These are phyloP conservation scores for Raffaelea deltoideospora DNA, from an alignment of 2,329 filamentous ascomycete species.

Conservation along the genomic window DNA sequence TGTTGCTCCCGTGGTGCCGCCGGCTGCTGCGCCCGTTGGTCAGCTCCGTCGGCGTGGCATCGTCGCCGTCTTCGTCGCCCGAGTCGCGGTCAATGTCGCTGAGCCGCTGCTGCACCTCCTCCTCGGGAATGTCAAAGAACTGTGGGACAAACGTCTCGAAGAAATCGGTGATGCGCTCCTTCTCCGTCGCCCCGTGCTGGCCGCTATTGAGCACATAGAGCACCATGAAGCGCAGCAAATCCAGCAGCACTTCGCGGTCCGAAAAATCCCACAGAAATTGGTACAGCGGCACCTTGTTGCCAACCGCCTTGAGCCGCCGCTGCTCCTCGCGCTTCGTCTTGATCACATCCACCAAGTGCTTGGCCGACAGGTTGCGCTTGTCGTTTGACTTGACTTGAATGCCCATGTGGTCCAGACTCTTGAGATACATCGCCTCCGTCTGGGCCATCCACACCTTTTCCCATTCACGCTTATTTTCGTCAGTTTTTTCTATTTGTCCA, in stretches of 20 bases:
- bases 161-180: constrained; percentile 59
- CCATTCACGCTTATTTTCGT: constrained; percentile 97
- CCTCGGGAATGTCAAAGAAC: constrained; percentile 63
- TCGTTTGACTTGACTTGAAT: constrained; percentile 78
- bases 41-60: constrained; percentile 54
- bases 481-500: constrained; percentile 9
- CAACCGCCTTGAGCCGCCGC: constrained; percentile 46
- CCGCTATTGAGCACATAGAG: constrained; percentile 52
- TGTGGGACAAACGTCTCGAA: constrained; percentile 60
- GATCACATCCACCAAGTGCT: constrained; percentile 79
- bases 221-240: constrained; percentile 47
- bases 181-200: constrained; percentile 56
- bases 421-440: constrained; percentile 88
- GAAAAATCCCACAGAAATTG: constrained; percentile 65
- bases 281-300: constrained; percentile 45
- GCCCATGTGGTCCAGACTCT: constrained; percentile 92
- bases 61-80: constrained; percentile 65
- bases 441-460: constrained; percentile 97
- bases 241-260: constrained; percentile 52
- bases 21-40: constrained; percentile 42
- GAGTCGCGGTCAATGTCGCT: constrained; percentile 55
- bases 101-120: constrained; percentile 51
- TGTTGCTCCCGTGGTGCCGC: too few species aligned
- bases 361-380: constrained; percentile 81
- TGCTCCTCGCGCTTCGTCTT: constrained; percentile 89